Base-by-base conservation (phyloP, 129 eudicot species). In the Tanacetum coccineum region DNA sequence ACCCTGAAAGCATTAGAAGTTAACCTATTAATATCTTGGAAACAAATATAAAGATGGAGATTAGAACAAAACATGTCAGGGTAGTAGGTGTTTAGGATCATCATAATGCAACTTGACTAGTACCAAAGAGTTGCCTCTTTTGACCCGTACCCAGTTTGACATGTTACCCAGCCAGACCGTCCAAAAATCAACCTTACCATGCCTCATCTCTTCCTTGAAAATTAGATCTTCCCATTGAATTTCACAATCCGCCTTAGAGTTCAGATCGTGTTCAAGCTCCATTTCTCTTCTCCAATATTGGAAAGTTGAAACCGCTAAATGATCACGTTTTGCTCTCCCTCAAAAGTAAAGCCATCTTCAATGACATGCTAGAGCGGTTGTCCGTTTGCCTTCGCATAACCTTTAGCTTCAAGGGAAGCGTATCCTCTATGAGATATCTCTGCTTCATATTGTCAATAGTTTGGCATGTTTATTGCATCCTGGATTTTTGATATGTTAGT, bases 191-290 rank as follows among this genome's bases (percentile, higher is more conserved):
- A 10, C 28, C 32, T 76, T 79, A 91, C 96, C 98, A 79, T 85
- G 95, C 8, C 96, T 96, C 58, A 91, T 70, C 72, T 87, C 95
- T 80, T 88, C 98, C 59, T 72, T 72, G 66, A 91, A 71, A 17
- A 71, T 79, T 22, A 91, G 32, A 75, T 91, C 98, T 68, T 88
- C 96, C 98, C 98, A 88, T 4, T 57, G 78, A 70, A 91, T 91
- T 69, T 79, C 88, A 70, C 78, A 70, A 77, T 74, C 86, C 21
- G 39, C 59, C 15, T 47, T 22, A 40, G 63, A 51, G 73, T 78
- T 75, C 4, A 76, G 62, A n/a, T 83, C 87, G 45, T 49, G 70
- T 7, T 90, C 89, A 44, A 73, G 74, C 73, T 80, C 83, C 42
- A 62, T 46, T 15, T 71, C 78, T 75, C 66, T 71, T 50, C 72